Base-by-base conservation (phyloP, 140 eudicot species). In the Ambrosia hybrid region DNA sequence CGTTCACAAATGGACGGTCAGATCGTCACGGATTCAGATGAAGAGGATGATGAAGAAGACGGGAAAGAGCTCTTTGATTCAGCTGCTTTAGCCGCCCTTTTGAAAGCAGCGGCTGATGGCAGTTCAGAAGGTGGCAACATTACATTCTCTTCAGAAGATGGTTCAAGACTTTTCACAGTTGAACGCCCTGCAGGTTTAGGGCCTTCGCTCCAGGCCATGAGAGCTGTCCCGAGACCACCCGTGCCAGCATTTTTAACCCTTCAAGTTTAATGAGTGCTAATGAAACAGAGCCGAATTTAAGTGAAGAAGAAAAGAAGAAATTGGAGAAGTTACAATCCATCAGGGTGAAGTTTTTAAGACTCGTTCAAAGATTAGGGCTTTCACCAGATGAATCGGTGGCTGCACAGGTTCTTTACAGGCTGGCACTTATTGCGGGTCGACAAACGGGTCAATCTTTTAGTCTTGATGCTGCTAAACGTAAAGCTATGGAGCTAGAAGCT, bases 181-280 rank as follows among this genome's bases (percentile, higher is more conserved):
- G 99, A 94, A 83, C 91, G 97, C 3, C 99, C 99, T 1, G 97
- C 95, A 49, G 99, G 99, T 14, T 68, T 94, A 76, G 99, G 97
- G 38, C 69, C 97, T 14, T 79, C 97, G 1, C 78, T 88, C 36
- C 91, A 83, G 65, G 74, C 96, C 55, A 37, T 80, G 70, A 79
- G 96, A 70, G 85, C 97, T 6, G 87, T 91, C 37, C 73, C 95
- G 1, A 79, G 86, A 51, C 83, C 89, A 13, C 76, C 65, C 89
- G 83, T 8, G 68, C 97, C 74, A 80, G 48, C 77, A 45, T 90
- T n/a, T 85, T 86, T 57, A 37, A 75, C 45, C 80, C 88, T 9
- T 64, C 84, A 3, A 51, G 63, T 77, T 68, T 77, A 66, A 49
- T 80, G 38, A 66, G 79, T 55, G 68, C 76, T 7, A 73, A 57